Conservation (phyloP, 2,329 filamentous ascomycete genomes). For the Lecanicillium sp. region DNA sequence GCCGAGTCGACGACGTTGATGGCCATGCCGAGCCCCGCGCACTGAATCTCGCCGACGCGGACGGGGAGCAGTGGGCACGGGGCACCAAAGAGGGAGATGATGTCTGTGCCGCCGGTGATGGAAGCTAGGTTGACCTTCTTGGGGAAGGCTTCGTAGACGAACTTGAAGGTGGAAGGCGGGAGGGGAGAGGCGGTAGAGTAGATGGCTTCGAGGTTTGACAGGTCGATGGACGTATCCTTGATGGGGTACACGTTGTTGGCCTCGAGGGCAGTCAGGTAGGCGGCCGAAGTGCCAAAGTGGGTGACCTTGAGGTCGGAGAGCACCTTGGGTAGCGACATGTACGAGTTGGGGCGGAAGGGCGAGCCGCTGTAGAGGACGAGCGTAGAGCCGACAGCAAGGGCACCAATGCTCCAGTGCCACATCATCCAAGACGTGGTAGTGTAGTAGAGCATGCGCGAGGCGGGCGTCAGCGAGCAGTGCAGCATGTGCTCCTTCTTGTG, state of each 20-base stretch:
- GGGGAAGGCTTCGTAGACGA: conserved; percentile 81
- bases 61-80: conserved; percentile 72
- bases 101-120: conserved; percentile 94
- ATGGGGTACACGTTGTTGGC: conserved; percentile 59
- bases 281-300: conserved; percentile 91
- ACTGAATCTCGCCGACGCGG: conserved; percentile 67
- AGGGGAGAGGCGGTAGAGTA: conserved; percentile 92
- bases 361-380: conserved; percentile 88
- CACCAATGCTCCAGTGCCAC: conserved; percentile 96
- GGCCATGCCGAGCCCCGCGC: conserved; percentile 72
- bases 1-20: conserved; percentile 51
- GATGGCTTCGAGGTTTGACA: conserved; percentile 67
- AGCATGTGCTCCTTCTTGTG: conserved; percentile 95
- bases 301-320: conserved; percentile 77
- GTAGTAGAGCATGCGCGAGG: conserved; percentile 81
- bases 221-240: conserved; percentile 43
- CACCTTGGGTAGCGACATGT: conserved; percentile 74
- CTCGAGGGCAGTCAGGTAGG: conserved; percentile 87
- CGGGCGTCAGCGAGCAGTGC: conserved; percentile 70
- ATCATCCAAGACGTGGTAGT: conserved; percentile 99
- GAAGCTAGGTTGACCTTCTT: conserved; percentile 75
- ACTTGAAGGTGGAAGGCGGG: conserved; percentile 86
- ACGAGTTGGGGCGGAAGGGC: conserved; percentile 72
- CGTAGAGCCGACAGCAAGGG: conserved; percentile 73
- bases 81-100: conserved; percentile 88